Evolutionary conservation across 345 rosid species (phyloP).

Genomic region (Euphorbia peplus): DNA sequence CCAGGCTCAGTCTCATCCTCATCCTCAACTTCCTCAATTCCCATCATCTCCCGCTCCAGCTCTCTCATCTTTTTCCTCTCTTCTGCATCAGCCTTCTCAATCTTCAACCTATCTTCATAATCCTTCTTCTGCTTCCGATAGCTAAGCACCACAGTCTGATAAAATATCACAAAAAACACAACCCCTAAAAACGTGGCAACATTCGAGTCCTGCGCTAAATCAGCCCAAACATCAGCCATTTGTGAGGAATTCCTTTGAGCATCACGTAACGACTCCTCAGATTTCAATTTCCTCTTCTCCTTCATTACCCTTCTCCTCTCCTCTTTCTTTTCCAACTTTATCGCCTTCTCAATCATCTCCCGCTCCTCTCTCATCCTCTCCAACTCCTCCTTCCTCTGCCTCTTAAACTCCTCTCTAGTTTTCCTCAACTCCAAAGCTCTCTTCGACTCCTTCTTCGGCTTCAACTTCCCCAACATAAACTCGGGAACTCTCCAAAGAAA

Average conservation of each 20-base stretch:
- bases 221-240: constrained; percentile 62
- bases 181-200: constrained; percentile 66
- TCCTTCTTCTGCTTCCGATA: constrained; percentile 87
- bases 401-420: constrained; percentile 62
- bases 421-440: constrained; percentile 60
- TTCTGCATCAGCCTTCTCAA: constrained; percentile 90
- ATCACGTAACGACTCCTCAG: constrained; percentile 58
- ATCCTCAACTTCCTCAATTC: constrained; percentile 43
- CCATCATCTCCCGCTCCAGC: constrained; percentile 79
- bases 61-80: constrained; percentile 85
- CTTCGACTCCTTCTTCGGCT: constrained; percentile 73
- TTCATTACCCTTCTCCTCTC: constrained; percentile 54
- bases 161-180: constrained; percentile 74
- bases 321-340: constrained; percentile 56
- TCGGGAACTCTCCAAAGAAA: constrained; percentile 67
- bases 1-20: constrained; percentile 55
- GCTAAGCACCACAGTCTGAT: constrained; percentile 70
- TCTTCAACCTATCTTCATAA: constrained; percentile 87
- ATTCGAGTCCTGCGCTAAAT: constrained; percentile 59
- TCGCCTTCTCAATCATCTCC: constrained; percentile 61
- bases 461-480: constrained; percentile 42
- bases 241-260: constrained; percentile 48
- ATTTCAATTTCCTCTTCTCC: constrained; percentile 52
- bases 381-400: constrained; percentile 54
- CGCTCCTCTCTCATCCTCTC: constrained; percentile 56